phyloP scores from a whole-genome alignment of 2,329 filamentous ascomycete species.

The Hypomyces perniciosus region DNA sequence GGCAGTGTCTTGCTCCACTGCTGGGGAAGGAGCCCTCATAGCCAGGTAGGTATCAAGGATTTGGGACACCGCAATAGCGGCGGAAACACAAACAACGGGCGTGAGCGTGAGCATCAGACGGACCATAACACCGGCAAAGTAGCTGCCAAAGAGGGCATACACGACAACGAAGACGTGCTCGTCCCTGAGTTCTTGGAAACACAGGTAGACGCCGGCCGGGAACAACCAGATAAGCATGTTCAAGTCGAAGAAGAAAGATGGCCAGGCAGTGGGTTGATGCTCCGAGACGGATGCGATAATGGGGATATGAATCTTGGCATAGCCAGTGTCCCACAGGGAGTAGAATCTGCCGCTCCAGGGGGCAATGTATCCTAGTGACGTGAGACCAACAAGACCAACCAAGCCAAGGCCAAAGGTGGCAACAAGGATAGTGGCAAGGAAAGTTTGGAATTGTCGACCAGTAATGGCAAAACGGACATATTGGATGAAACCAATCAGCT shows the following conservation, averaged over 20 bases:
- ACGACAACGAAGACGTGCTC: slow-evolving; percentile 98
- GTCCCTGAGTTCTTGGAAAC: slow-evolving; percentile 87
- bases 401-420: slow-evolving; percentile 68
- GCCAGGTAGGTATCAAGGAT: slow-evolving; percentile 83
- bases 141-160: slow-evolving; percentile 92
- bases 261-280: slow-evolving; percentile 98
- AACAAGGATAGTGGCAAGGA: slow-evolving; percentile 71
- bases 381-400: slow-evolving; percentile 74
- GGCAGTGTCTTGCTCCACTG: slow-evolving; percentile 36
- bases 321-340: slow-evolving; percentile 97
- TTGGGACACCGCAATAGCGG: slow-evolving; percentile 79
- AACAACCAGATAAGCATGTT: slow-evolving; percentile 99
- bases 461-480: slow-evolving; percentile 85
- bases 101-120: slow-evolving; percentile 97
- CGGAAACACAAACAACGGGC: slow-evolving; percentile 90
- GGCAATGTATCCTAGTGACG: slow-evolving; percentile 83
- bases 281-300: slow-evolving; percentile 99
- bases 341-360: slow-evolving; percentile 99
- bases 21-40: slow-evolving; percentile 53
- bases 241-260: slow-evolving; percentile 97
- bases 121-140: slow-evolving; percentile 99
- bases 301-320: slow-evolving; percentile 98
- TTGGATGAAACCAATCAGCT: slow-evolving; percentile 87
- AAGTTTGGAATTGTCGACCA: slow-evolving; percentile 87
- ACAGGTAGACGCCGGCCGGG: slow-evolving; percentile 96